Conservation (phyloP, 129 eudicot species). For the Helianthus tuberosus region DNA sequence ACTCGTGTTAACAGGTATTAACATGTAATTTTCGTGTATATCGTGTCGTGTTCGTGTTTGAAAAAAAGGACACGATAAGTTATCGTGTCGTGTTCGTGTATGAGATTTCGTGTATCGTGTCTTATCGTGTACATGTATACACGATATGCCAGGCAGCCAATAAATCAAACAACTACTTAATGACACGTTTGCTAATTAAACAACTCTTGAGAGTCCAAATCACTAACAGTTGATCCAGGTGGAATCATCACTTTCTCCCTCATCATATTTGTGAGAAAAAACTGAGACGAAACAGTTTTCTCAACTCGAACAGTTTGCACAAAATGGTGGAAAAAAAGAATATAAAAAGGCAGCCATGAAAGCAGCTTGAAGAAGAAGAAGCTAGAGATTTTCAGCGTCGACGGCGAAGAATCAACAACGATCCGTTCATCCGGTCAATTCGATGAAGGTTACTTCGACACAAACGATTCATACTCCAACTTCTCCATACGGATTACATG, state of each 20-base stretch:
- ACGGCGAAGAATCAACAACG: conserved; percentile 59
- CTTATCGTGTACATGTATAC: too few species aligned
- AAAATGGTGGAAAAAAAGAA: background rate
- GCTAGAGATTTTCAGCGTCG: conserved; percentile 42
- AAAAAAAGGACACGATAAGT: too few species aligned
- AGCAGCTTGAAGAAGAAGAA: conserved; percentile 28
- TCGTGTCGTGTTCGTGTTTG: too few species aligned
- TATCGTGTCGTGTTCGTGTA: too few species aligned
- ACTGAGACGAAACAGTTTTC: conserved; percentile 44
- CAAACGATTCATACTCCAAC: conserved; percentile 41
- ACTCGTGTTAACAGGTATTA: too few species aligned
- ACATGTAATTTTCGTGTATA: too few species aligned
- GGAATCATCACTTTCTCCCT: conserved; percentile 42
- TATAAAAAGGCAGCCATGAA: conserved; percentile 34
- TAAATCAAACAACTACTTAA: conserved; percentile 16
- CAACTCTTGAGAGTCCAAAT: conserved; percentile 85
- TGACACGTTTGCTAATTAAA: conserved; percentile 43
- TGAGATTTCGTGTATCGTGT: too few species aligned
- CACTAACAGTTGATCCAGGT: conserved; percentile 43
- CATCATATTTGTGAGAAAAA: conserved; percentile 33
- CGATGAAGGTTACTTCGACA: conserved; percentile 55
- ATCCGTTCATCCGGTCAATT: conserved; percentile 41
- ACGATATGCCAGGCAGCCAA: too few species aligned
- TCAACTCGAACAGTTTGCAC: conserved; percentile 48
- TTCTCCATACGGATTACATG: conserved; percentile 54